Base-by-base conservation (phyloP, 805 yeast species). In the Wilhelminamyces savonicus region DNA sequence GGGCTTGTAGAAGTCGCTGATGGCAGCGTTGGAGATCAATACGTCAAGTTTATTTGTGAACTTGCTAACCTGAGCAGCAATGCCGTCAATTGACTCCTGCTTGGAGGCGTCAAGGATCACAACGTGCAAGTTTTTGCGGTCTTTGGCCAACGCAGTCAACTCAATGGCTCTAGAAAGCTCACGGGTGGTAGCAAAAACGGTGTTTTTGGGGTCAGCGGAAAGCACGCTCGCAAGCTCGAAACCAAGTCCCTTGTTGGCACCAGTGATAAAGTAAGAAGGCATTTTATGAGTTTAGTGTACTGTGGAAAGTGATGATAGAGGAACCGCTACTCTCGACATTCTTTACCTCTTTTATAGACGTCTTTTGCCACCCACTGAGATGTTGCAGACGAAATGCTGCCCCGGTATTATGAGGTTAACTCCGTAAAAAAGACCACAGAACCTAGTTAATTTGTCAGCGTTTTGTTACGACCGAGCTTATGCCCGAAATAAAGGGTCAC, bases 201-300 rank as follows among this genome's bases (percentile, higher is more conserved):
- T 13, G 28, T 41, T 46, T 9, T 37, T 26, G 18, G 47, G 27
- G 5, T 41, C 32, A 5, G 33, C 29, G 19, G 51, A 40, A 14
- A 62, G 36, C 23, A 43, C 41, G 24, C 52, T 46, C 3, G 46
- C 54, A 6, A 64, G 39, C 1, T 46, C 50, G 12, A 49, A 48
- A 5, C 72, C 72, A 28, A 66, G 56, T 4, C 71, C 71, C 32
- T 64, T 49, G 14, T 65, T 59, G 13, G 65, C 65, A 10, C 74
- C 72, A 2, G 67, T 54, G n/a, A 66, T 39, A 4, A 66, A 42
- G 40, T 59, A 59, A 40, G 39, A n/a, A n/a, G n/a, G n/a, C n/a
- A n/a, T n/a, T n/a, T n/a, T n/a, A n/a, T n/a, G n/a, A n/a, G n/a
- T n/a, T n/a, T n/a, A n/a, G n/a, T n/a, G n/a, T n/a, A n/a, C n/a